Conservation (phyloP, 257 asterid species). For the Ilex asprella region DNA sequence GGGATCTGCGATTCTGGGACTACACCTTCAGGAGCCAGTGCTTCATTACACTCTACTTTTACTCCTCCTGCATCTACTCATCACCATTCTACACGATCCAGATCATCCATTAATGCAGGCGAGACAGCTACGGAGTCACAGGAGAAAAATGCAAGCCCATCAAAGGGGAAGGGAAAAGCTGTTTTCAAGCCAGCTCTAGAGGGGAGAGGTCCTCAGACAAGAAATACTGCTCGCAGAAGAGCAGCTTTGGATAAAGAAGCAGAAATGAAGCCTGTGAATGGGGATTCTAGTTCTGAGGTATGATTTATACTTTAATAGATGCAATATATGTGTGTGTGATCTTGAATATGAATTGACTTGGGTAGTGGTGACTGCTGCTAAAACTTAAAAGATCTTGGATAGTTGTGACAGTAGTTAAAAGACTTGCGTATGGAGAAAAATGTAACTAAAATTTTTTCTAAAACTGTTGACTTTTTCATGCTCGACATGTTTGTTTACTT, state of each 20-base stretch:
- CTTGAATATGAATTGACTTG: neutral
- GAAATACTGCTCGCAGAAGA: conserved; percentile 76
- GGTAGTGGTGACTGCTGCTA: no score
- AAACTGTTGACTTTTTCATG: no score
- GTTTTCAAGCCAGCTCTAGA: conserved; percentile 64
- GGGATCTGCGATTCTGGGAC: conserved; percentile 60
- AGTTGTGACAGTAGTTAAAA: no score
- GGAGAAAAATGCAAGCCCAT: conserved; percentile 53
- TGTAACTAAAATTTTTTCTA: no score
- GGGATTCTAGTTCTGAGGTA: conserved; percentile 92
- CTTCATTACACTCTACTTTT: conserved; percentile 49
- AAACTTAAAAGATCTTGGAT: no score
- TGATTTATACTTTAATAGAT: conserved; percentile 2
- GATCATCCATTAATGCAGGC: conserved; percentile 57
- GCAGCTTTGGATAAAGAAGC: conserved; percentile 80
- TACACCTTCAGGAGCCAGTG: conserved; percentile 41
- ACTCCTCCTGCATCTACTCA: conserved; percentile 61
- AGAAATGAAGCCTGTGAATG: conserved; percentile 63
- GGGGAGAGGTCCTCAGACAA: conserved; percentile 81
- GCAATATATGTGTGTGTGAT: neutral
- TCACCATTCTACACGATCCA: conserved; percentile 70
- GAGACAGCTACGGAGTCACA: conserved; percentile 48
- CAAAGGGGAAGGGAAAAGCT: conserved; percentile 90
- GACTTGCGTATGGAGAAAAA: no score
- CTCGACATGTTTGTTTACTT: no score